phyloP scores from a whole-genome alignment of 1,284 basidiomycete species.

The Hemileia vastatrix region DNA sequence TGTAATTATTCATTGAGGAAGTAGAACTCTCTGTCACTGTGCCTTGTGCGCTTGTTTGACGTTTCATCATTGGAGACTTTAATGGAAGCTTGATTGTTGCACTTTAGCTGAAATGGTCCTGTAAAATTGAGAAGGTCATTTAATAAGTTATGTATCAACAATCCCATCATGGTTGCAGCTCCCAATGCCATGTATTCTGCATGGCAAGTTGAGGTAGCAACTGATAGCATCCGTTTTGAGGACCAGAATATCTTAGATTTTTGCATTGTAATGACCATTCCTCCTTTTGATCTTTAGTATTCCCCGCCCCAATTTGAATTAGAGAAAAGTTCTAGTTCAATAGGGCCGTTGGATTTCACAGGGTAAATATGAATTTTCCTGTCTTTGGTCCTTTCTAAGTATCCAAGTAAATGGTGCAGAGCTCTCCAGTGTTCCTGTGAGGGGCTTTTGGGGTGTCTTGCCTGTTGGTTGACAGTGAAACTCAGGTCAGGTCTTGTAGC shows the following conservation, averaged over 20 bases:
- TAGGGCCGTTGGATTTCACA: no score
- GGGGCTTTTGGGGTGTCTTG: neutral
- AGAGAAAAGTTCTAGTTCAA: neutral
- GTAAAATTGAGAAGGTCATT: neutral
- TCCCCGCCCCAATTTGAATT: slow-evolving; percentile 4
- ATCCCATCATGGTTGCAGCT: neutral
- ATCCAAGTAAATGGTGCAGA: neutral
- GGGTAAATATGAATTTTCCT: neutral
- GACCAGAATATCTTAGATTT: neutral
- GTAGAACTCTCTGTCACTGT: neutral
- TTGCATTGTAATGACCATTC: neutral
- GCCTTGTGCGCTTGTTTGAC: slow-evolving; percentile 2
- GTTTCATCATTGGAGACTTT: neutral
- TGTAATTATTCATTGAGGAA: neutral
- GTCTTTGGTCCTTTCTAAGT: neutral
- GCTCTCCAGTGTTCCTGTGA: neutral
- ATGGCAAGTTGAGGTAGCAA: neutral
- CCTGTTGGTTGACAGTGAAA: neutral
- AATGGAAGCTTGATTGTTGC: neutral
- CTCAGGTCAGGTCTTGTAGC: neutral
- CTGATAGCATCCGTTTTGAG: neutral
- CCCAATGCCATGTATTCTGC: neutral
- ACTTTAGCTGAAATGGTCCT: neutral
- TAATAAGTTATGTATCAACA: neutral
- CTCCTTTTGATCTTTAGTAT: neutral